These are phyloP conservation scores for Globisporangium rhizosaccharum DNA, from an alignment of 352 stramenopile genomes.

Conservation along the genomic window DNA sequence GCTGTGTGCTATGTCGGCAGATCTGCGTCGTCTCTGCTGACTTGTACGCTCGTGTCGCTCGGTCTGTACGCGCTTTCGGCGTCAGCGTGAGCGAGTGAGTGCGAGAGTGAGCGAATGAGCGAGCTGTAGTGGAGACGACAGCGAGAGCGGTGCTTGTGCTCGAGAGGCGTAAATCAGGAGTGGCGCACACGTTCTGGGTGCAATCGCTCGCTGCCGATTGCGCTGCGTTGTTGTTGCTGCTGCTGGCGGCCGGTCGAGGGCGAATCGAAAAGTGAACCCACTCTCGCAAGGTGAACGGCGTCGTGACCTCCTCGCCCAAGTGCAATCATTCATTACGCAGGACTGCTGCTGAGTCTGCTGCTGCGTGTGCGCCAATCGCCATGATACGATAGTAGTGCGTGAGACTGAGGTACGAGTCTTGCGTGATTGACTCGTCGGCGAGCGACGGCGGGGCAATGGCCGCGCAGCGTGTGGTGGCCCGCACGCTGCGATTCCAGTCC, in stretches of 20 bases:
- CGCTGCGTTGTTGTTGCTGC: not conserved
- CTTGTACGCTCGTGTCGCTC: no score
- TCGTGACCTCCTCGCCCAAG: not conserved
- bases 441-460: not conserved
- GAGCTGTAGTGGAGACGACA: no score
- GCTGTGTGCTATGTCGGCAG: not conserved
- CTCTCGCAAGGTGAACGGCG: not conserved
- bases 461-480: not conserved
- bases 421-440: not conserved
- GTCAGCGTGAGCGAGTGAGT: not conserved
- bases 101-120: not conserved
- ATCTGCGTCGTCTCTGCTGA: not conserved
- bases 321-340: not conserved
- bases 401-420: not conserved
- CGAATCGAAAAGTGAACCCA: slow-evolving; percentile 1
- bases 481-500: not conserved
- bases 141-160: not conserved
- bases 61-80: no score
- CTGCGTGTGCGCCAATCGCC: no score
- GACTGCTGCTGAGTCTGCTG: not conserved
- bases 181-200: not conserved
- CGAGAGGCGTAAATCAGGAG: not conserved
- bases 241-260: not conserved
- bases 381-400: no score
- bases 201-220: not conserved